Conservation (phyloP, 306 rosid species). For the Lagenaria siceraria region DNA sequence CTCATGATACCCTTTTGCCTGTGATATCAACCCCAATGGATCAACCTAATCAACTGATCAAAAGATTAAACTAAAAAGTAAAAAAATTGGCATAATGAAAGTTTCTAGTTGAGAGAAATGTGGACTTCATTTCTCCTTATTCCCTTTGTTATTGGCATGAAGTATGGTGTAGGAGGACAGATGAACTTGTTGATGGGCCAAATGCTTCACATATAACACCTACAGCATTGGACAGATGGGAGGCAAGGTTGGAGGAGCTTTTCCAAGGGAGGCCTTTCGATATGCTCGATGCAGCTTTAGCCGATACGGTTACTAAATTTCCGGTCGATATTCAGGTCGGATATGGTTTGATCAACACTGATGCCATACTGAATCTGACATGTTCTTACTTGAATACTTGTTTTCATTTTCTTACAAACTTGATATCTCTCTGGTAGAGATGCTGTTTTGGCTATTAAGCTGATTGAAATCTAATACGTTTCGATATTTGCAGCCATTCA, state of each 20-base stretch:
- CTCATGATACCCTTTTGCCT: not conserved
- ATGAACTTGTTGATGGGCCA: slow-evolving; percentile 92
- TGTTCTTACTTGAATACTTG: not conserved
- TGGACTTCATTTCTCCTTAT: not conserved
- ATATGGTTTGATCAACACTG: not conserved
- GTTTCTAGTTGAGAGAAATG: not conserved
- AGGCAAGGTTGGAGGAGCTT: slow-evolving; percentile 48
- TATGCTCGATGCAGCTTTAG: slow-evolving; percentile 90
- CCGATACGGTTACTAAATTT: slow-evolving; percentile 56
- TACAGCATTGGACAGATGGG: slow-evolving; percentile 83
- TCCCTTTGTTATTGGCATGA: slow-evolving; percentile 13
- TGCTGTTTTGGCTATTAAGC: not conserved
- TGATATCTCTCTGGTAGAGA: not conserved
- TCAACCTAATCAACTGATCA: not conserved
- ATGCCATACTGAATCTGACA: not conserved
- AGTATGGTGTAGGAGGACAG: slow-evolving; percentile 99
- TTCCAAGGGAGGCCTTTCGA: slow-evolving; percentile 75
- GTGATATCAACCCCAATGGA: not conserved
- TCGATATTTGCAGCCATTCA: slow-evolving; percentile 49
- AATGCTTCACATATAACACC: slow-evolving; percentile 89
- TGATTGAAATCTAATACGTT: not conserved
- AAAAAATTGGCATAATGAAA: too few species aligned
- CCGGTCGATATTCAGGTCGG: slow-evolving; percentile 84
- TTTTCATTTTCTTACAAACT: not conserved
- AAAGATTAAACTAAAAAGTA: too few species aligned